phyloP scores from a whole-genome alignment of 257 asterid species.

The Verbascum thapsus region DNA sequence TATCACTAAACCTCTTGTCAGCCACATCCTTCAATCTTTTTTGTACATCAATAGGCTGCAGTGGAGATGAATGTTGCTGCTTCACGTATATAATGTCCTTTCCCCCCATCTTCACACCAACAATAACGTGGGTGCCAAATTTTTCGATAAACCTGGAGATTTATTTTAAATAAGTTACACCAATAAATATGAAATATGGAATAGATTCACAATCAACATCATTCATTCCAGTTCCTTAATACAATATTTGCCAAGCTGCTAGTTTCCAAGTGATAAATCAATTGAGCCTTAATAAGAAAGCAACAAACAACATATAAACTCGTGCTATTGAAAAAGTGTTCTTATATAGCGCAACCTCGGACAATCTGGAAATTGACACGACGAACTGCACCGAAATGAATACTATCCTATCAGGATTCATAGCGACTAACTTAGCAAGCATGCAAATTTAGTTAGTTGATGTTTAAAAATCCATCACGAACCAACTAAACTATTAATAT shows the following conservation, averaged over 20 bases:
- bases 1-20: constrained; percentile 46
- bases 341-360: no score
- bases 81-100: constrained; percentile 52
- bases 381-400: neutral
- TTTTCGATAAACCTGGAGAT: constrained; percentile 48
- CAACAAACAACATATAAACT: neutral
- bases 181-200: neutral
- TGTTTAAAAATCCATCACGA: no score
- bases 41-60: constrained; percentile 46
- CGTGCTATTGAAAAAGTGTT: neutral
- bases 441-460: no score
- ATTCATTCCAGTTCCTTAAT: neutral
- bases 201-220: no score
- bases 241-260: neutral
- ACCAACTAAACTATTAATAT: no score
- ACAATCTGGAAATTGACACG: neutral
- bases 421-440: no score
- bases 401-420: no score
- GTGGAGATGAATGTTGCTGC: constrained; percentile 46
- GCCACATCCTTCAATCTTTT: constrained; percentile 47
- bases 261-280: no score
- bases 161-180: neutral
- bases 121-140: constrained; percentile 54
- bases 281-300: neutral
- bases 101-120: constrained; percentile 61